Conservation (phyloP, 2,329 filamentous ascomycete genomes). For the Penicillium janthinellum region DNA sequence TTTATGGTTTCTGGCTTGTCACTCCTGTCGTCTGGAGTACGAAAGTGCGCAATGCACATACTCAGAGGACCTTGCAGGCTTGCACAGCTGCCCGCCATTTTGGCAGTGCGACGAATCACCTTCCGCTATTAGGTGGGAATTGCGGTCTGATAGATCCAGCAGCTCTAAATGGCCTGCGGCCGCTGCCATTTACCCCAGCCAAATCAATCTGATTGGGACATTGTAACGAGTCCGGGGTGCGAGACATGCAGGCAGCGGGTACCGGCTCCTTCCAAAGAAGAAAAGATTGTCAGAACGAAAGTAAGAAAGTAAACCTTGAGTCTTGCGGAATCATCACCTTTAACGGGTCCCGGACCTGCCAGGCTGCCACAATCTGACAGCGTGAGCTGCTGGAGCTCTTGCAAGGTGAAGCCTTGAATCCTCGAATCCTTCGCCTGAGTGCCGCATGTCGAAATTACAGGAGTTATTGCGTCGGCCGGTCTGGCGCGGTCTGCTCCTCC, state of each 20-base stretch:
- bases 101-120: conserved; percentile 18
- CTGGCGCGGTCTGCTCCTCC: not conserved
- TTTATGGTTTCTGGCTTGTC: not conserved
- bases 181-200: conserved; percentile 12
- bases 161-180: conserved; percentile 20
- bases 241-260: not conserved
- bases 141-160: conserved; percentile 26
- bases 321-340: too few relatives aligned
- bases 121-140: not conserved
- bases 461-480: not conserved
- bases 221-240: not conserved
- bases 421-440: not conserved
- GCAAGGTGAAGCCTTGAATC: not conserved
- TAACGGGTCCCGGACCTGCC: too few relatives aligned
- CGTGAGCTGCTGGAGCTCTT: too few relatives aligned
- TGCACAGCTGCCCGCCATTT: conserved; percentile 11
- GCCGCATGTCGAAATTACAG: not conserved
- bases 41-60: not conserved
- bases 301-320: not conserved
- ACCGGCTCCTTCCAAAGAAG: conserved; percentile 1
- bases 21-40: not conserved
- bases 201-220: not conserved
- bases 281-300: not conserved
- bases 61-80: not conserved
- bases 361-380: too few relatives aligned